phyloP scores from a whole-genome alignment of 192 early-diverging fungal genomes.

The Haplosporangium gracile region DNA sequence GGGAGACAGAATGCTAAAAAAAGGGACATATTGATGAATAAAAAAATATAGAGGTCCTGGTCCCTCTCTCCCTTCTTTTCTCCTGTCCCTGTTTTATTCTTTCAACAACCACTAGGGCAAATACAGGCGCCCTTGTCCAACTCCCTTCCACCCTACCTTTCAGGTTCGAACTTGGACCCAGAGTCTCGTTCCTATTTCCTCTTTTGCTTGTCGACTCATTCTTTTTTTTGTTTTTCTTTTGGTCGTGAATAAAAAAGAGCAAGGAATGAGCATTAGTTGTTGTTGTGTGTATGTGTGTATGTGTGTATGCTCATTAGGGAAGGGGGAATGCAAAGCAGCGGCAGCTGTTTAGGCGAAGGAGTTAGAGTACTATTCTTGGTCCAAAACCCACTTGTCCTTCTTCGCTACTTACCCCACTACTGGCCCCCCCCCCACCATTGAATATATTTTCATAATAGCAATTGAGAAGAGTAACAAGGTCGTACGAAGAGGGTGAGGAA shows the following conservation, averaged over 20 bases:
- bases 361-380: not conserved
- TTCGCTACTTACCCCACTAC: not conserved
- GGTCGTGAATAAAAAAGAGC: not conserved
- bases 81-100: not conserved
- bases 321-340: slow-evolving; percentile 5
- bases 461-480: slow-evolving; percentile 1
- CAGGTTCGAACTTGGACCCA: not conserved
- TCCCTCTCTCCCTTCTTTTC: not conserved
- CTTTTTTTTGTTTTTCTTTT: not conserved
- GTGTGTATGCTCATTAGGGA: not conserved
- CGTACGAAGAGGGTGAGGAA: not conserved
- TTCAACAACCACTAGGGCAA: not conserved
- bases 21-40: not conserved
- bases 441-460: not conserved
- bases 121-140: not conserved
- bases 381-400: no score
- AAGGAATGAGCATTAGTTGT: not conserved
- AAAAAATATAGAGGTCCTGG: not conserved
- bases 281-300: not conserved
- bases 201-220: not conserved
- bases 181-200: not conserved
- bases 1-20: not conserved
- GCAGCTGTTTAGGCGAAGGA: not conserved
- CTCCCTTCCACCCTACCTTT: not conserved
- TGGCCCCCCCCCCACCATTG: not conserved